Conservation (phyloP, 1,139 yeast species). For the Hyphopichia burtonii region DNA sequence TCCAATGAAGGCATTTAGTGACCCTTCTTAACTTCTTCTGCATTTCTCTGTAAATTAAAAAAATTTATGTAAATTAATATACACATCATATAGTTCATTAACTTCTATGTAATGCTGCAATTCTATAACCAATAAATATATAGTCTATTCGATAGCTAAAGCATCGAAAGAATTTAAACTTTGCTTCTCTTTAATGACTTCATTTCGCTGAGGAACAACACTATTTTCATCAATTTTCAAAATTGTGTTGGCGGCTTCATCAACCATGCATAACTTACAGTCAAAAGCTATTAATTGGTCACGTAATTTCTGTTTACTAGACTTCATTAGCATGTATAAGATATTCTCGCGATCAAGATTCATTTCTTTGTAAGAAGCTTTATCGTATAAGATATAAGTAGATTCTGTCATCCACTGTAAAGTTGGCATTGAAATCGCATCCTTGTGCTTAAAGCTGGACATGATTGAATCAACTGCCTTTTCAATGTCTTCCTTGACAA, state of each 20-base stretch:
- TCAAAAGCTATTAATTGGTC: conserved; percentile 48
- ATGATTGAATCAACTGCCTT: conserved; percentile 25
- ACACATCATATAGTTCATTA: no score
- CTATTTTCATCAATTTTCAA: conserved; percentile 29
- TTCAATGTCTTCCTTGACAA: conserved; percentile 46
- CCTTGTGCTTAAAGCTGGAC: conserved; percentile 12
- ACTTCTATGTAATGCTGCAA: not conserved
- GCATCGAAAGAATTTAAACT: no score
- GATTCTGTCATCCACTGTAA: conserved; percentile 43
- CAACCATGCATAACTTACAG: conserved; percentile 45
- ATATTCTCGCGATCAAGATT: conserved; percentile 31
- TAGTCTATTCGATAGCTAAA: no score
- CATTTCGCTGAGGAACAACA: not conserved
- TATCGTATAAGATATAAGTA: conserved; percentile 44
- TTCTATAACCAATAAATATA: no score
- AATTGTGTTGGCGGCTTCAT: conserved; percentile 29
- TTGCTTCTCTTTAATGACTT: no score
- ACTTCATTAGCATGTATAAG: conserved; percentile 29
- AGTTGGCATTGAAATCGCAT: conserved; percentile 12
- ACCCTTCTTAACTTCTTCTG: no score
- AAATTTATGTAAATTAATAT: no score
- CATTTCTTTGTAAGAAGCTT: conserved; percentile 17
- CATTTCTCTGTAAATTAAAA: no score
- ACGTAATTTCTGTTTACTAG: conserved; percentile 29
- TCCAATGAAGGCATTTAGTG: no score